phyloP scores from a whole-genome alignment of 495 filamentous ascomycete species.

The Niebla homalea region DNA sequence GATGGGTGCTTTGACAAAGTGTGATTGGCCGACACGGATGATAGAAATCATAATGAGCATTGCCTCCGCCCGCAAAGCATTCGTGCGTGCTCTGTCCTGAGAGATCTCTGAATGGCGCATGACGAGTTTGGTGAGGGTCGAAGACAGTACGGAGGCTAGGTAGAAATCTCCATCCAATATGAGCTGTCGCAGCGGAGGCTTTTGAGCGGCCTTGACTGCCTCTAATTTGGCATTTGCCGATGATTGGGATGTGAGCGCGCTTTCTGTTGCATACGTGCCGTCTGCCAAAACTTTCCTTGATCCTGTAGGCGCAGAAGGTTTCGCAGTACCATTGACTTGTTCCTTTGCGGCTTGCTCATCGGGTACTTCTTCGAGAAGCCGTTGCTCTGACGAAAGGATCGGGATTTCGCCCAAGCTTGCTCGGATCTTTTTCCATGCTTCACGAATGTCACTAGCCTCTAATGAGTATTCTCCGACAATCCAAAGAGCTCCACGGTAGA shows the following conservation, averaged over 20 bases:
- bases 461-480: constrained; percentile 95
- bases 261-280: constrained; percentile 95
- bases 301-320: constrained; percentile 60
- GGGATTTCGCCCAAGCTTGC: constrained; percentile 93
- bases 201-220: constrained; percentile 92
- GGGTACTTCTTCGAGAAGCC: constrained; percentile 66
- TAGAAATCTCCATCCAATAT: constrained; percentile 98
- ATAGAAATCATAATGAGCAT: constrained; percentile 99
- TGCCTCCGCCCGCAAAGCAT: constrained; percentile 87
- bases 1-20: constrained; percentile 93
- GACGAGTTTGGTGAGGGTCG: constrained; percentile 91
- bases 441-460: constrained; percentile 84
- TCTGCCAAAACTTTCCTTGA: constrained; percentile 89
- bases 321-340: constrained; percentile 71
- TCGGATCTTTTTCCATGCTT: constrained; percentile 93
- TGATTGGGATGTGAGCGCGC: constrained; percentile 83
- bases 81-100: constrained; percentile 72
- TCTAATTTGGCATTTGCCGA: constrained; percentile 82
- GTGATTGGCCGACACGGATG: constrained; percentile 90
- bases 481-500: constrained; percentile 94
- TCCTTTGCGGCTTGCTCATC: constrained; percentile 58
- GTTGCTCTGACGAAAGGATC: constrained; percentile 89
- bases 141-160: constrained; percentile 84
- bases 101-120: constrained; percentile 97
- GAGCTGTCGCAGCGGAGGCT: constrained; percentile 87